Evolutionary conservation across 2,329 filamentous ascomycete genomes (phyloP), one percentile per base, ranked within the genome.

Genomic region (Aspergillus fumigatus): DNA sequence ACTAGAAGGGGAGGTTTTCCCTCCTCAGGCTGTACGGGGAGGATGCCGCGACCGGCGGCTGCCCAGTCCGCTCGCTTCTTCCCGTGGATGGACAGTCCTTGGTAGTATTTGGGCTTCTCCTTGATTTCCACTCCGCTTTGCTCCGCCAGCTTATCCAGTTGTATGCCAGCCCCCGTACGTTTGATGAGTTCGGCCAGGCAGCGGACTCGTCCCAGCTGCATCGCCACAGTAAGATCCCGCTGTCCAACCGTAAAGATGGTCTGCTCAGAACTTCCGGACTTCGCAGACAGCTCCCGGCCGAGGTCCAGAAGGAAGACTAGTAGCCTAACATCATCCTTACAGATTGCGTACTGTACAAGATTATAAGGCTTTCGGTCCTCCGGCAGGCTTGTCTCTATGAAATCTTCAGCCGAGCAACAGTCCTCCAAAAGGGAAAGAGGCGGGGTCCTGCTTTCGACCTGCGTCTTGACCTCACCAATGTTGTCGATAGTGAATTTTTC

Each of bases 1-100:
- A 26, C 41, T 32, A 49, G 32, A 32, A 5, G 23, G 2, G 45
- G 43, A 10, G 43, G 43, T 21, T 47, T 10, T 11, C 7, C 43
- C 21, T 47, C 43, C 21, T 25, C 19, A 26, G 43, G 19, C 21
- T 47, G 4, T 2, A 3, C 21, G 21, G 43, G 43, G 14, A 25
- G 19, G 43, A 26, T 17, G 21, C 55, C 57, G 21, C 83, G 80
- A 3, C 85, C 84, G 6, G 83, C 84, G 23, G 80, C 81, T 1
- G 88, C 88, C 90, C 90, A 95, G 63, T 92, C 89, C 35, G 78
- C 77, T 50, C 84, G 79, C 72, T 92, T 92, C 70, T 84, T 85
- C 2, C 90, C 89, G 61, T 88, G 86, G 1, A 95, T 87, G 1
- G 84, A 87, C 29, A 93, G 72, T 0, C 90, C 90, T 70, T 89